Base-by-base conservation (phyloP, 2,329 filamentous ascomycete species). In the Microdochium paspali region DNA sequence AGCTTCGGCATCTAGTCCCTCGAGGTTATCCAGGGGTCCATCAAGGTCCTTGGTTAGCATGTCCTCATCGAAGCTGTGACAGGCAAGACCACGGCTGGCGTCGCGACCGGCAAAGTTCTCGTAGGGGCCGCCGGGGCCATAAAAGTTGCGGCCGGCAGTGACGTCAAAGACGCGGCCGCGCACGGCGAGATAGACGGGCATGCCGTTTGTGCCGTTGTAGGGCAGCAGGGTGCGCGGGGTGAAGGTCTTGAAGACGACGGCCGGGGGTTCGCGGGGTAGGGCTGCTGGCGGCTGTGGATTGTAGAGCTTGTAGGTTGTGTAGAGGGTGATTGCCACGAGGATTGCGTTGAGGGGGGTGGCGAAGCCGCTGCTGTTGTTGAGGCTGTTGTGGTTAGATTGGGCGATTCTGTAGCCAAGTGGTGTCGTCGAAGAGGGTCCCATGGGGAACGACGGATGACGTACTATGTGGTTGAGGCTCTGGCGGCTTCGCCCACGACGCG, bases 31-130 rank as follows among this genome's bases (percentile, higher is more conserved):
- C 52, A 96, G 70, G 42, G 89, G 88, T 0, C 80, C 91, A 49
- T 93, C 80, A 47, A 97, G 69, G 65, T 96, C 86, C 72, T 91
- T 82, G 18, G 93, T 97, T 68, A 97, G 70, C 90, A 97, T 95
- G 6, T 90, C 86, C 72, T 87, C 81, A 63, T 96, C 93, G 65
- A 98, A 97, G 70, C 88, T 95, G 50, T 90, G 88, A 65, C 80
- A 87, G 1, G 93, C 91, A 50, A 98, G 70, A 1, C 93, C 93
- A 46, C 91, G 78, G 54, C 80, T 89, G 20, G 93, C 93, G 67
- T 98, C 93, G 32, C 90, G 76, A 1, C 93, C 93, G 0, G 93
- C 93, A 62, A 98, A 98, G 71, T 97, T 97, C 65, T 84, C 84
- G 66, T 98, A 98, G 2, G 91, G 90, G 0, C 91, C 91, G 12